Base-by-base conservation (phyloP, 2,329 filamentous ascomycete genomes). In the Cryphonectria parasitica region DNA sequence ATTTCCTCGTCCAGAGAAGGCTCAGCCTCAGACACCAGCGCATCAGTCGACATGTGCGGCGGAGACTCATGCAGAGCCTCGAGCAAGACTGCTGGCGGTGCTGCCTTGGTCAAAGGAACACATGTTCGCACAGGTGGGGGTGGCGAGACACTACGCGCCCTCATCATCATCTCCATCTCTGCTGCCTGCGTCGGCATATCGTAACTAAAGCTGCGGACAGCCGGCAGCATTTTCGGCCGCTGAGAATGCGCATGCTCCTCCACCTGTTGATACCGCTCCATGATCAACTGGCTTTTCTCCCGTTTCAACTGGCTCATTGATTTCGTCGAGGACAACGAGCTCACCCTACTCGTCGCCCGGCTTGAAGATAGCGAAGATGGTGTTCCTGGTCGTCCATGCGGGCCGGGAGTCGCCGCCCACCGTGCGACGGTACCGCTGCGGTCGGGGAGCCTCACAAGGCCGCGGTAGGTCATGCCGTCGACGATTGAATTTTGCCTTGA, bases 151-250 rank as follows among this genome's bases (percentile, higher is more conserved):
- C 54, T 72, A 5, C 52, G 61, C 19, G 64, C 60, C 39, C 64
- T 67, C 43, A 66, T 61, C 70, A 72, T 72, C 25, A 61, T 45
- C 36, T 72, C 70, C 64, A 70, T 70, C 64, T 72, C 70, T 8
- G 70, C 61, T 7, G 25, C n/a, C 54, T 70, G 70, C n/a, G 70
- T 70, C 36, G 70, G 68, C 43, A 67, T 43, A 22, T 72, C 70
- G 36, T 72, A 70, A 22, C 68, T 70, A 56, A 70, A 65, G 65
- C 70, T 72, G 31, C 70, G 64, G 36, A 72, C 39, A 22, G 63
- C 49, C 11, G 71, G 56, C 7, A 71, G n/a, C 63, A 71, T 64
- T 19, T 36, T 49, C 19, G 71, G 66, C 45, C 69, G 69, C 43
- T 58, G 63, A 2, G 66, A 62, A n/a, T 65, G 66, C 31, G 65